Evolutionary conservation across 768 basidiomycete genomes (phyloP), one percentile per base, ranked within the genome.

Genomic region (Leucosporidium scottii): DNA sequence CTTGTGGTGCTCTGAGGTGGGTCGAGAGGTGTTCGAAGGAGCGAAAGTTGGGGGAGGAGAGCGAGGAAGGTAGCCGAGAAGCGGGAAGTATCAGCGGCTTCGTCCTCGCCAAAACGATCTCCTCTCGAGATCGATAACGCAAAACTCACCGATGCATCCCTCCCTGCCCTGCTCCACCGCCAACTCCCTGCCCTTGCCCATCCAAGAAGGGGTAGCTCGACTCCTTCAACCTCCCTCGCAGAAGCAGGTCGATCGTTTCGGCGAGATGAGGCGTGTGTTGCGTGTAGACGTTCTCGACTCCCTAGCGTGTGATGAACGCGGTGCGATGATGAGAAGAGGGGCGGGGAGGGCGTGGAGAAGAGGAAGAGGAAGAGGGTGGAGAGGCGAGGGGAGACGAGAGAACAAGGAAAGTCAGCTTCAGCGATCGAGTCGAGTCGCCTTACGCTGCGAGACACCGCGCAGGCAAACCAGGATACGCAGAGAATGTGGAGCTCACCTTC

Each of bases 271-370:
- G 96, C 21, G 86, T 87, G 74, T 98, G 96, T 74, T 98, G 96
- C 64, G 92, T 99, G 77, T 97, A 99, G 21, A 98, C 93, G 75
- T 99, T 99, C 79, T 99, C 96, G 6, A 98, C 94, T 3, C 96
- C 96, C 91, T 93, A 64, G 5, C 70, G 44, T 7, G 34, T 10
- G 34, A 10, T 34, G 34, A 34, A 5, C 5, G 1, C 2, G 7
- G 36, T 28, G 34, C 49, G 12, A 47, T 30, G 54, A 44, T 39
- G 65, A 76, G 54, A 70, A 58, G 27, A 28, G 44, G 10, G 12
- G 34, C 34, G 34, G 12, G 34, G 39, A 44, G 39, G 39, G 39
- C 39, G 39, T 2, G 39, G 6, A 13, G 2, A 34, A 34, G 34
- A 10, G 34, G 10, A 34, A 5, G 4, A 34, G 34, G 39, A 44